Evolutionary conservation across 2,329 filamentous ascomycete genomes (phyloP).

Genomic region (Fusarium coicis): DNA sequence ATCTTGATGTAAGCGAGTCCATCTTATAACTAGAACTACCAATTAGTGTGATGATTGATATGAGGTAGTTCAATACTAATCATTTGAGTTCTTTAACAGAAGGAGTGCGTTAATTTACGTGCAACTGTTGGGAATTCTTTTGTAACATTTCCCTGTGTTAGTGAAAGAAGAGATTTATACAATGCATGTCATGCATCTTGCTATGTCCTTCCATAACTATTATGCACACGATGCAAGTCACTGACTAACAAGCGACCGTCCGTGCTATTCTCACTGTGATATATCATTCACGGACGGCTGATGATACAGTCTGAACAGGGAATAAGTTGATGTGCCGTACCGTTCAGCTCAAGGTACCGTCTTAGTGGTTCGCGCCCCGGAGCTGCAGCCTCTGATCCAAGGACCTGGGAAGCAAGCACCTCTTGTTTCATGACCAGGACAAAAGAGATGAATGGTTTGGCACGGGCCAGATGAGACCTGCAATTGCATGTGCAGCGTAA

Average conservation of each 20-base stretch:
- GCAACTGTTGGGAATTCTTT: neutral
- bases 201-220: neutral
- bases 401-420: neutral
- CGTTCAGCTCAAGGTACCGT: neutral
- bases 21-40: neutral
- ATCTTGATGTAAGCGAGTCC: neutral
- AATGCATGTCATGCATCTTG: rapidly evolving
- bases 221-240: neutral
- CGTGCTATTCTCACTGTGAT: neutral
- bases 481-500: neutral
- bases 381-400: neutral
- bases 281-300: neutral
- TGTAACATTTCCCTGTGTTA: too few species aligned
- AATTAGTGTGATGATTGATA: neutral
- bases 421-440: neutral
- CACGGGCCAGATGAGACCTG: neutral
- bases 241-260: neutral
- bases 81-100: neutral
- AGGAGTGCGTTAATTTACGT: neutral
- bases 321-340: neutral
- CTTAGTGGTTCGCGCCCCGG: neutral
- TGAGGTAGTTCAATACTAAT: neutral
- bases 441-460: neutral
- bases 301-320: neutral
- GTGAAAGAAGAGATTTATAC: neutral